phyloP scores from a whole-genome alignment of 495 filamentous ascomycete genomes.

The Annulohypoxylon bovei region DNA sequence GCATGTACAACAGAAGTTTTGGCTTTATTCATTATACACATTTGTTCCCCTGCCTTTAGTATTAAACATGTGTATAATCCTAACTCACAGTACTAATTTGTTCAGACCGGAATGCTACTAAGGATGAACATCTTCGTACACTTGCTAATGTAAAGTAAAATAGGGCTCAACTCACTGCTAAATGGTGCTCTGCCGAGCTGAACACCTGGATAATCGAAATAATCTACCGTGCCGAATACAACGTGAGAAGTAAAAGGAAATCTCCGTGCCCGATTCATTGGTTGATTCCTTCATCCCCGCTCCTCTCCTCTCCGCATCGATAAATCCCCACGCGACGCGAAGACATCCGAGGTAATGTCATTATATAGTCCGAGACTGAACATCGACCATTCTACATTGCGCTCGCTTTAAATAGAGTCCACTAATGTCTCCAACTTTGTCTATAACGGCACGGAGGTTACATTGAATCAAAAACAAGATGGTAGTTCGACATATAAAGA shows the following conservation, averaged over 20 bases:
- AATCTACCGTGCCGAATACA: slow-evolving; percentile 8
- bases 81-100: neutral
- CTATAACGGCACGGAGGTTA: neutral
- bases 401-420: neutral
- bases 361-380: neutral
- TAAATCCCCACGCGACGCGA: slow-evolving; percentile 11
- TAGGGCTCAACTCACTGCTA: neutral
- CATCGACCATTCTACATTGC: neutral
- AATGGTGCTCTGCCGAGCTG: neutral
- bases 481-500: slow-evolving; percentile 42
- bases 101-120: neutral
- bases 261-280: slow-evolving; percentile 30
- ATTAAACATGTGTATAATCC: neutral
- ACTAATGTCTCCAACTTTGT: neutral
- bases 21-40: neutral
- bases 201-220: neutral
- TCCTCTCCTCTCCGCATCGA: slow-evolving; percentile 31
- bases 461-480: slow-evolving; percentile 16
- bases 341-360: slow-evolving; percentile 29
- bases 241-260: neutral
- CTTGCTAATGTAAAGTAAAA: neutral
- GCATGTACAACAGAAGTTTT: neutral
- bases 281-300: slow-evolving; percentile 19
- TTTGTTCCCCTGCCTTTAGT: neutral
- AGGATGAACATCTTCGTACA: neutral